Base-by-base conservation (phyloP, 257 asterid genomes). In the Marsdenia floribunda region DNA sequence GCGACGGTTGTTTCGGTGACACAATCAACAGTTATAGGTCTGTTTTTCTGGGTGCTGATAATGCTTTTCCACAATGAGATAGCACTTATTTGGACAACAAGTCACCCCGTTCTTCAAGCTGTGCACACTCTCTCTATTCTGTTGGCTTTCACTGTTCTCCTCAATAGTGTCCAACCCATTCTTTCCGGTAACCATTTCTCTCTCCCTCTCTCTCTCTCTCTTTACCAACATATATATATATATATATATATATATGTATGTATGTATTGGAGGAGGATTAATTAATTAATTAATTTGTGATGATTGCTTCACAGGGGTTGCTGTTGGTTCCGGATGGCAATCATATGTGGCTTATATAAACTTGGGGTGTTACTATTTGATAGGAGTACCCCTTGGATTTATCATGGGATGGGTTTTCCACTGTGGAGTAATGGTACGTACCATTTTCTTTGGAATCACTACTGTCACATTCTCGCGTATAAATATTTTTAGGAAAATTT, bases 291-390 rank as follows among this genome's bases (percentile, higher is more conserved):
- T 42, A 0, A 69, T 42, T 52, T 55, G 24, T 15, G 21, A 72
- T 55, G 6, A 4, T 42, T 42, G 9, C 26, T 68, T 68, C 26
- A 52, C 46, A 87, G 90, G 92, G 44, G 90, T 86, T 5, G 90
- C 90, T 14, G 85, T 88, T 79, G 92, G 92, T 3, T 88, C 88
- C 37, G 92, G 90, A 60, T 86, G 92, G 88, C 92, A 88, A 82
- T 64, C 82, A 63, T 77, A 80, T 33, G 92, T 86, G 46, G 90
- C 92, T 0, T 88, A 84, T 5, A 83, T 88, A 24, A 88, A 88
- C 19, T 42, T 88, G 19, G 86, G 82, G 5, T 86, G 87, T 37
- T 86, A 88, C 52, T 88, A 86, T 46, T 26, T 86, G 49, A 68
- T 88, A 13, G 92, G 92, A 4, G 78, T 82, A 12, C 92, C 92